Conservation (phyloP, 2,329 filamentous ascomycete genomes). For the Botrytis squamosa region DNA sequence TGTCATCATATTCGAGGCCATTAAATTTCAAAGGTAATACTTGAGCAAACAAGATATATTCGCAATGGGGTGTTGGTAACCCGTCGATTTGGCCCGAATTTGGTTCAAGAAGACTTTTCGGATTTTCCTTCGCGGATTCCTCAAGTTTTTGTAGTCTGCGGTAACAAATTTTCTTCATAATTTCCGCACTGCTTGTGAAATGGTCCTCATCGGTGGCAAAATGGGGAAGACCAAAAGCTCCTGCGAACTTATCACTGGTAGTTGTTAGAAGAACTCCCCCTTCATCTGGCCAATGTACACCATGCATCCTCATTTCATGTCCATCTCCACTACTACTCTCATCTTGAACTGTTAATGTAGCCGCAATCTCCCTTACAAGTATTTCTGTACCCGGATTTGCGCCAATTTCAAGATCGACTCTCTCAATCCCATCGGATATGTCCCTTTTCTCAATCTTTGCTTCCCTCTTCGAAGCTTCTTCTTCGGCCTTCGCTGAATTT, state of each 20-base stretch:
- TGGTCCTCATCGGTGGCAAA: conserved; percentile 61
- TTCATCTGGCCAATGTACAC: conserved; percentile 80
- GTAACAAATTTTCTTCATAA: conserved; percentile 73
- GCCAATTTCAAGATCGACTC: background rate
- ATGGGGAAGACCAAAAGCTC: conserved; percentile 86
- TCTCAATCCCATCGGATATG: conserved; percentile 16
- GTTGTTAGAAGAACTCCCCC: conserved; percentile 81
- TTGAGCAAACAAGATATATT: conserved; percentile 85
- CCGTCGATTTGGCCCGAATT: conserved; percentile 61
- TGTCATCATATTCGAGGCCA: conserved; percentile 33
- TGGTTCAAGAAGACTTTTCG: conserved; percentile 74
- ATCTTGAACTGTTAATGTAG: conserved; percentile 71
- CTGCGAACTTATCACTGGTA: conserved; percentile 91
- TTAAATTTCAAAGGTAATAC: conserved; percentile 48
- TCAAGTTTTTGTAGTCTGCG: conserved; percentile 66
- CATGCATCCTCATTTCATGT: conserved; percentile 78
- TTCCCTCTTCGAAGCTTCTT: background rate
- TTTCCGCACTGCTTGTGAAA: conserved; percentile 55
- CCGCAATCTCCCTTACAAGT: conserved; percentile 64
- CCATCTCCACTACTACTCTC: conserved; percentile 66
- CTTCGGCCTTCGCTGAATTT: background rate
- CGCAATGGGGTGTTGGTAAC: conserved; percentile 72
- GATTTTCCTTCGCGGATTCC: conserved; percentile 53
- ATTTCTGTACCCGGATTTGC: conserved; percentile 39
- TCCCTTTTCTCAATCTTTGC: background rate